Conservation (phyloP, 441 rosid genomes). For the Macaranga tanarius region DNA sequence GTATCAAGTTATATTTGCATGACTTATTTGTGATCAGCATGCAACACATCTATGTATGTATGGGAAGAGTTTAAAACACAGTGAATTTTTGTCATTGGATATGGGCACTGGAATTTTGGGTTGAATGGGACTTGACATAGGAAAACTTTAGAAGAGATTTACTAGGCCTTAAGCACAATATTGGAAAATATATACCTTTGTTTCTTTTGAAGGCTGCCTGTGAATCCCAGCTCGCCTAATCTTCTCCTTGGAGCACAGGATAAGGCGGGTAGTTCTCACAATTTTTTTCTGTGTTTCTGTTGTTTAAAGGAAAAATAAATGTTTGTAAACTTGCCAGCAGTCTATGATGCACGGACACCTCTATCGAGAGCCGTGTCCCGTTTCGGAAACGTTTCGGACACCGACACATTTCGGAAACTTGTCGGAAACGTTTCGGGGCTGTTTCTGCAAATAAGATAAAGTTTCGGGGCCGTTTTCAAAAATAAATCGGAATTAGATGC, state of each 20-base stretch:
- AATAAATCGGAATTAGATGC: too few relatives aligned
- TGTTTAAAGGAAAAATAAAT: too few relatives aligned
- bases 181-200: not conserved
- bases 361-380: too few relatives aligned
- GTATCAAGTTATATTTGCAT: constrained; percentile 1
- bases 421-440: too few relatives aligned
- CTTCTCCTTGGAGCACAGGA: not conserved
- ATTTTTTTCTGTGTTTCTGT: not conserved
- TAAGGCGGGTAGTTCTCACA: not conserved
- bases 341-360: too few relatives aligned
- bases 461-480: too few relatives aligned
- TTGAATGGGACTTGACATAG: not conserved
- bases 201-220: not conserved
- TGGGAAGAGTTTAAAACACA: not conserved
- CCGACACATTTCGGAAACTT: too few relatives aligned
- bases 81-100: not conserved
- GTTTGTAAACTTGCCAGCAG: too few relatives aligned
- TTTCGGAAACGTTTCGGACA: too few relatives aligned
- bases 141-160: not conserved
- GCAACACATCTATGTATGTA: not conserved
- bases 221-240: not conserved
- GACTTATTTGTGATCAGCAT: constrained; percentile 2
- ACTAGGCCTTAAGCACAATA: not conserved
- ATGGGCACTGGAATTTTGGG: not conserved
- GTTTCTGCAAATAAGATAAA: too few relatives aligned